These are phyloP conservation scores for Dactylellina sp. DNA, from an alignment of 2,329 filamentous ascomycete genomes.

Conservation along the genomic window DNA sequence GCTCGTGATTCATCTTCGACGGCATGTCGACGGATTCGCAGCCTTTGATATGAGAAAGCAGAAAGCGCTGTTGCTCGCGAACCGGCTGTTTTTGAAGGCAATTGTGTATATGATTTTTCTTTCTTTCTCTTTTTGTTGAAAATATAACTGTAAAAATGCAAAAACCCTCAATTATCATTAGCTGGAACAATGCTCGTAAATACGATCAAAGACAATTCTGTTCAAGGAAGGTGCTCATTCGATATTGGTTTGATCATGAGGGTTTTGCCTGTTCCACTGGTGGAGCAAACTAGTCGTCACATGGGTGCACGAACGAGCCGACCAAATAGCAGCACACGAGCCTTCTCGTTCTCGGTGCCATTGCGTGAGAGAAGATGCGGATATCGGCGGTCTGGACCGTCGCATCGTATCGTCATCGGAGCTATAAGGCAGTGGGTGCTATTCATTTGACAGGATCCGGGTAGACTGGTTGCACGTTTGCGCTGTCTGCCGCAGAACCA, in stretches of 20 bases:
- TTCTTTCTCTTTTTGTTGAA: too few relatives aligned
- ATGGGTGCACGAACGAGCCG: not conserved
- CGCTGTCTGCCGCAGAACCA: not conserved
- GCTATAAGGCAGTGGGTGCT: slow-evolving; percentile 3
- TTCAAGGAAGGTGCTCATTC: not conserved
- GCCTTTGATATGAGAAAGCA: not conserved
- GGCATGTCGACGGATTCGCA: slow-evolving; percentile 1
- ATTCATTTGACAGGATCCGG: slow-evolving; percentile 19
- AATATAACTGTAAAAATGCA: slow-evolving; percentile 24
- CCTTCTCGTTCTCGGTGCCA: not conserved
- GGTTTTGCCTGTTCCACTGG: not conserved
- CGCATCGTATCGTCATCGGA: slow-evolving; percentile 21
- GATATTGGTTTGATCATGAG: too few relatives aligned
- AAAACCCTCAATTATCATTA: not conserved
- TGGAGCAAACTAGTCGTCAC: not conserved
- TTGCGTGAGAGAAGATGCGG: not conserved
- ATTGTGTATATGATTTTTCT: slow-evolving; percentile 42
- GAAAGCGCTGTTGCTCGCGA: slow-evolving; percentile 8
- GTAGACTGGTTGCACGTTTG: slow-evolving; percentile 20
- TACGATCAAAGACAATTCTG: not conserved
- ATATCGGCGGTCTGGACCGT: slow-evolving; percentile 6
- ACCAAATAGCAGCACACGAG: not conserved
- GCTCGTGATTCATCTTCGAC: slow-evolving; percentile 1
- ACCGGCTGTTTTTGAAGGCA: slow-evolving; percentile 20
- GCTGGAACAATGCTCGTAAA: slow-evolving; percentile 4